Evolutionary conservation across 139 green algal species (phyloP).

Genomic region (Chlamydomonas applanata): DNA sequence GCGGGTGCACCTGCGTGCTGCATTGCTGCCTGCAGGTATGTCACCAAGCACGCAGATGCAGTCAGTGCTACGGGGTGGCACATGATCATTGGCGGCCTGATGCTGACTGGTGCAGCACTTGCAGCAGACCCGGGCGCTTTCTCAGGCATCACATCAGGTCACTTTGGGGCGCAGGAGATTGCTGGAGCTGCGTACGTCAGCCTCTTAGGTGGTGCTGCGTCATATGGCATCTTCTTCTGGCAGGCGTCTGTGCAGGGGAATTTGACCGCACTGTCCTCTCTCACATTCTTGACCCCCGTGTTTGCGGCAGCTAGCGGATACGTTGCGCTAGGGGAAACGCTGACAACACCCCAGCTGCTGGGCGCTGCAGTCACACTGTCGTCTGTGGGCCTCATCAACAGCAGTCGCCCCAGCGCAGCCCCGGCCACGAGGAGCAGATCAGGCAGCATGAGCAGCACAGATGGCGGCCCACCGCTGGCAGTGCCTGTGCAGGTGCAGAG

Average conservation of each 20-base stretch:
- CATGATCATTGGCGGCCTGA: constrained; percentile 91
- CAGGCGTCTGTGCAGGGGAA: constrained; percentile 76
- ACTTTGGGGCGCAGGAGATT: constrained; percentile 24
- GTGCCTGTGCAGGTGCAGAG: too few relatives aligned
- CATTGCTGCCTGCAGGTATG: constrained; percentile 41
- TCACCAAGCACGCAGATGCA: constrained; percentile 81
- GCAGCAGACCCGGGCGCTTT: constrained; percentile 16
- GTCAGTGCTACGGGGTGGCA: constrained; percentile 97
- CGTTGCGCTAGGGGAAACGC: constrained; percentile 77
- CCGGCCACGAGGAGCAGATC: background rate
- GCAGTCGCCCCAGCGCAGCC: background rate
- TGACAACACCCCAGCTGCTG: constrained; percentile 81
- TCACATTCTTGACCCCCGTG: constrained; percentile 96
- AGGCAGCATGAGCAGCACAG: background rate
- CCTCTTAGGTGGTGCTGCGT: constrained; percentile 87
- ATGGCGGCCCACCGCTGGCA: too few relatives aligned
- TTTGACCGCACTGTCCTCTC: constrained; percentile 82
- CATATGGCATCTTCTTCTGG: constrained; percentile 84
- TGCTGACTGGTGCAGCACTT: constrained; percentile 52
- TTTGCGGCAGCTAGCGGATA: constrained; percentile 61
- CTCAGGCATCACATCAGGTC: background rate
- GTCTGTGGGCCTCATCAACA: constrained; percentile 76
- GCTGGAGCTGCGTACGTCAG: constrained; percentile 71
- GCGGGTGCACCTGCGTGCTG: background rate
- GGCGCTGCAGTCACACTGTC: constrained; percentile 85